Evolutionary conservation across 2,329 filamentous ascomycete species (phyloP), one percentile per base, ranked within the genome.

Genomic region (Cladosporium oxysporum): DNA sequence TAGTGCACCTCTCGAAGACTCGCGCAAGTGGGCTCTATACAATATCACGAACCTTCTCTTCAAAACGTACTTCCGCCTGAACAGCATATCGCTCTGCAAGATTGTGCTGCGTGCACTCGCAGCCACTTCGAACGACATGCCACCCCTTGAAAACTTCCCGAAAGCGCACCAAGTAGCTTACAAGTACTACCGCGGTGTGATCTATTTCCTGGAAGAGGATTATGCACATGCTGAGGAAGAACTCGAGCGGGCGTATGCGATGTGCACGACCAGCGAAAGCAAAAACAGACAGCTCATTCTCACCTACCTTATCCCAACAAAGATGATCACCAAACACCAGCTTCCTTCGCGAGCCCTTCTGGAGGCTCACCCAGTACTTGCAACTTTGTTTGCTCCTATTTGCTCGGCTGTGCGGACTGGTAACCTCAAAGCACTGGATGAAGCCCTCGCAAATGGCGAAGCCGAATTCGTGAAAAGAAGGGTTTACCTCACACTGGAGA

Each of bases 21-120:
- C 94, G 10, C 88, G 95, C 64, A 99, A 98, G 86, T 99, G 95
- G 95, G 96, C 92, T 7, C 91, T 97, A 58, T 99, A 99, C 81
- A 93, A 93, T 77, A 90, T 94, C 70, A 92, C 93, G 74, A 98
- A 97, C 76, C 85, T 99, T 8, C 84, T 97, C 16, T 99, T 99
- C 87, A 98, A 98, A 80, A 98, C 93, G 1, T 97, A 98, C 78
- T 99, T 99, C 73, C 73, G 85, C 82, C 83, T 98, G 69, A 97
- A 96, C 79, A 91, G 91, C 37, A 90, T 96, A 66, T 89, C 88
- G n/a, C 83, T 98, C 23, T 96, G 90, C 21, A 93, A 95, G 76
- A 97, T 95, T 70, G 90, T 98, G 59, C 83, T 99, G 57, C 91
- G 90, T 71, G 93, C 92, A 0, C 84, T 99, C 58, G 85, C 89